Evolutionary conservation across 2,329 filamentous ascomycete genomes (phyloP).

Genomic region (Fusarium verticillioides): DNA sequence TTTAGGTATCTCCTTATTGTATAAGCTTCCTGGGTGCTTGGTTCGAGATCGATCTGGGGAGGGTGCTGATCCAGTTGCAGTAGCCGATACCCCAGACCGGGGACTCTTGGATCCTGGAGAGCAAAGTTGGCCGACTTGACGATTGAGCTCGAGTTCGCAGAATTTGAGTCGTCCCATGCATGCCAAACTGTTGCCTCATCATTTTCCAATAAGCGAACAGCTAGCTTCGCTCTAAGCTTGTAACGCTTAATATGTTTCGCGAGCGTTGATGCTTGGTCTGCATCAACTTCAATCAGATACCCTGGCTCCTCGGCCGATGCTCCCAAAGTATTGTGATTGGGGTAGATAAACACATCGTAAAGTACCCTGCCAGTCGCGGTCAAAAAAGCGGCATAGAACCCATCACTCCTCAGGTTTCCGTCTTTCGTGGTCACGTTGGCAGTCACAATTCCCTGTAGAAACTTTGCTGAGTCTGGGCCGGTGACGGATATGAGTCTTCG

Average conservation of each 20-base stretch:
- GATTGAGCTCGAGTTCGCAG: constrained; percentile 36
- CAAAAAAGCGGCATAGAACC: constrained; percentile 85
- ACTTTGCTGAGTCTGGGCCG: constrained; percentile 82
- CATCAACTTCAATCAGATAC: constrained; percentile 85
- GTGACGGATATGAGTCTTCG: constrained; percentile 83
- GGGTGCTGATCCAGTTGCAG: constrained; percentile 47
- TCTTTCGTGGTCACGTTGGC: constrained; percentile 58
- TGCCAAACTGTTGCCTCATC: constrained; percentile 78
- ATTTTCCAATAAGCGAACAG: constrained; percentile 71
- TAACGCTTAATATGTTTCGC: constrained; percentile 83
- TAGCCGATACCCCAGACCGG: constrained; percentile 66
- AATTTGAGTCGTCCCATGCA: constrained; percentile 70
- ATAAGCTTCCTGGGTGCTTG: constrained; percentile 70
- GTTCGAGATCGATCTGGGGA: constrained; percentile 56
- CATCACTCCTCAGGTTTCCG: constrained; percentile 54
- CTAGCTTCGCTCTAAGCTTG: constrained; percentile 84
- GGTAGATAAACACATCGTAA: constrained; percentile 92
- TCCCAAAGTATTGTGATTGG: constrained; percentile 53
- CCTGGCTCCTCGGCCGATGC: constrained; percentile 44
- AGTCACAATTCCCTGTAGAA: constrained; percentile 89
- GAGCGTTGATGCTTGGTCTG: constrained; percentile 69
- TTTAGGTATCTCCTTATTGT: constrained; percentile 79
- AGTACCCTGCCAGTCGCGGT: constrained; percentile 86
- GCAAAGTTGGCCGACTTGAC: constrained; percentile 46
- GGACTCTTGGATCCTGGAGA: constrained; percentile 64